Evolutionary conservation across 805 yeast genomes (phyloP).

Genomic region (Cyberlindnera mycetangii): DNA sequence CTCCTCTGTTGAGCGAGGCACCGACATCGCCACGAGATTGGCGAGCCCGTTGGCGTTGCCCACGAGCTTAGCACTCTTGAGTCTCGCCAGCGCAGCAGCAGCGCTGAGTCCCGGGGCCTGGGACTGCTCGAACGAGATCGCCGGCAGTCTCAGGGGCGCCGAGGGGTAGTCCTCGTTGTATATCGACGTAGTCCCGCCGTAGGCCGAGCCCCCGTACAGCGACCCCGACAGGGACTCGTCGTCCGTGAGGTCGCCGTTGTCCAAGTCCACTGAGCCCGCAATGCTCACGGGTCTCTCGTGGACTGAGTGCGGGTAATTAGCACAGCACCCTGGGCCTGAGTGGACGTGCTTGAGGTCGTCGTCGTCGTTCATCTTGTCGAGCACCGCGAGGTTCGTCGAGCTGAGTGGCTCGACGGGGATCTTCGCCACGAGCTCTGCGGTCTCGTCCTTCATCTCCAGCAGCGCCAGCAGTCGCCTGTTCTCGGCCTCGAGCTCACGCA

Average conservation of each 20-base stretch:
- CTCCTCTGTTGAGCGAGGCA: conserved; percentile 77
- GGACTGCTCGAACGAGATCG: conserved; percentile 53
- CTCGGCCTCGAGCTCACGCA: conserved; percentile 82
- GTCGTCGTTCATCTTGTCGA: conserved; percentile 27
- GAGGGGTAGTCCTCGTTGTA: conserved; percentile 18
- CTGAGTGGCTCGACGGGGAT: conserved; percentile 27
- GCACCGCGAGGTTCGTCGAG: conserved; percentile 33
- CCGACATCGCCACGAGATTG: conserved; percentile 62
- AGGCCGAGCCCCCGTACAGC: conserved; percentile 5
- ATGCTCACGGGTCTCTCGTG: conserved; percentile 63
- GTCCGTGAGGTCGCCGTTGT: conserved; percentile 45
- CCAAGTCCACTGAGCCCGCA: conserved; percentile 56
- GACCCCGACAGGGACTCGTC: conserved; percentile 31
- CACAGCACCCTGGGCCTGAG: conserved; percentile 58
- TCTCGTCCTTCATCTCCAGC: conserved; percentile 62
- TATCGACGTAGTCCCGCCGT: conserved; percentile 5
- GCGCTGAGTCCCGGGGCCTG: conserved; percentile 82
- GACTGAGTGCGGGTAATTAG: conserved; percentile 48
- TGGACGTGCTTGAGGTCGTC: conserved; percentile 33
- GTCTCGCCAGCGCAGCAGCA: conserved; percentile 56
- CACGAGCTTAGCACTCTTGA: conserved; percentile 35
- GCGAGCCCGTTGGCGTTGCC: conserved; percentile 36
- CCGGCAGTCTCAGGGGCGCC: conserved; percentile 21
- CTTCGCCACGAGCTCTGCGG: conserved; percentile 40
- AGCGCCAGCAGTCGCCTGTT: conserved; percentile 65